These are phyloP conservation scores for Mortierella sp. DNA, from an alignment of 371 early-diverging fungal species.

Conservation along the genomic window DNA sequence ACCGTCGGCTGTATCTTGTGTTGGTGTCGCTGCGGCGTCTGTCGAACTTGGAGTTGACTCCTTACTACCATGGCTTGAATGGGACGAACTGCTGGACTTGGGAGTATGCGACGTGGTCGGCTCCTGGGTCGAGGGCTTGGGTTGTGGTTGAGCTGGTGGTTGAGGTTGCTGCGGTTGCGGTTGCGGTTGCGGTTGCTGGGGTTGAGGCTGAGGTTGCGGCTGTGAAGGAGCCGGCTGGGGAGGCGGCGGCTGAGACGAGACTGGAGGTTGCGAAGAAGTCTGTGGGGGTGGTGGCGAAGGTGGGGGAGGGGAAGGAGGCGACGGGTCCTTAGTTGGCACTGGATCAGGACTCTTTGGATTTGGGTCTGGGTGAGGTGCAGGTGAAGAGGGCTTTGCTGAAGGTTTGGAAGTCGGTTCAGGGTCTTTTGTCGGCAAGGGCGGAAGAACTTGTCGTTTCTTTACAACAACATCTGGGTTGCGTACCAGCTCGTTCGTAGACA, in stretches of 20 bases:
- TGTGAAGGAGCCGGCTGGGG: not conserved
- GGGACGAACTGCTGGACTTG: slow-evolving; percentile 3
- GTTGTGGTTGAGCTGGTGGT: not conserved
- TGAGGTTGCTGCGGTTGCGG: slow-evolving; percentile 11
- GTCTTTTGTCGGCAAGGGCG: not conserved
- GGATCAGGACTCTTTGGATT: not conserved
- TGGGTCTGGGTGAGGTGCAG: slow-evolving; percentile 3
- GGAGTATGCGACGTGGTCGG: not conserved
- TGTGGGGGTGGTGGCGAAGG: not conserved
- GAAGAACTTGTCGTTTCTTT: not conserved
- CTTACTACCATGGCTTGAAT: not conserved
- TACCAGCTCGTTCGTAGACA: not conserved
- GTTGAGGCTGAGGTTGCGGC: slow-evolving; percentile 4
- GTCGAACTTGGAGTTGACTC: not conserved
- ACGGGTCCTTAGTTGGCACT: not conserved
- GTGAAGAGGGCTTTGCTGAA: not conserved
- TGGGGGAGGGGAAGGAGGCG: not conserved
- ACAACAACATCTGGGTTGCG: not conserved
- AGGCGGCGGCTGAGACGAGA: not conserved
- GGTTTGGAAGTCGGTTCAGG: not conserved
- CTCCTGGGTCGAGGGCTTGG: not conserved
- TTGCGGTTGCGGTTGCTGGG: slow-evolving; percentile 6
- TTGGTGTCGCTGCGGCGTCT: not conserved
- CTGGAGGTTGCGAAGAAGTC: slow-evolving; percentile 1
- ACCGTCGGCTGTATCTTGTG: not conserved